Base-by-base conservation (phyloP, 331 rosid species). In the Stylosanthes scabra region DNA sequence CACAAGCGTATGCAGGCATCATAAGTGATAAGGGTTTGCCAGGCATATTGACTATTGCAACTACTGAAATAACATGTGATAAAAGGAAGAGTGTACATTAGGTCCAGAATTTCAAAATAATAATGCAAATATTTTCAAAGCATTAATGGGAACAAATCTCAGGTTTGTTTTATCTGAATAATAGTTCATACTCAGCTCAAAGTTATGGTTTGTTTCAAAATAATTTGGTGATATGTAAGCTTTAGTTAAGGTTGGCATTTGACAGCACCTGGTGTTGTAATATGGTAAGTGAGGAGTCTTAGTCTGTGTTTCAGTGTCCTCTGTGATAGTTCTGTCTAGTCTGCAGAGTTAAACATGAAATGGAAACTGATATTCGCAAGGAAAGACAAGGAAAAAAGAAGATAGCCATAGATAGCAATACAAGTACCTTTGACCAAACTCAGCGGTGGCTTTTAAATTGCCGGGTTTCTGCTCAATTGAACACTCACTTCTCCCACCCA, bases 1-100 rank as follows among this genome's bases (percentile, higher is more conserved):
- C 99, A 95, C 56, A 95, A 84, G 50, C 97, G 96, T 74, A 92
- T 86, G 66, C 97, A 89, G 51, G 99, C 97, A 52, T 95, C 99
- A 76, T 95, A 89, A 54, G 99, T 89, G 74, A 95, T 82, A 70
- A 95, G 84, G 58, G 97, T 90, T 88, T 95, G 97, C 97, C 97
- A 95, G 37, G 97, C 96, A 80, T 78, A 74, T 55, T 95, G 97
- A 74, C 97, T 90, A 72, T 87, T 95, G 84, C 84, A 91, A 78
- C 80, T 66, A 72, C 78, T 59, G 29, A 69, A 49, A 74, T 39
- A 11, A 75, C 71, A 76, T 63, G 37, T 68, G 81, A 73, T 15
- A 70, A 51, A 10, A 72, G 59, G 49, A 61, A 40, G 59, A 51
- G 2, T 68, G 20, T 3, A 34, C 16, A 11, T 78, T 29, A 74